These are phyloP conservation scores for Rostrohypoxylon terebratum DNA, from an alignment of 495 filamentous ascomycete genomes.

Conservation along the genomic window DNA sequence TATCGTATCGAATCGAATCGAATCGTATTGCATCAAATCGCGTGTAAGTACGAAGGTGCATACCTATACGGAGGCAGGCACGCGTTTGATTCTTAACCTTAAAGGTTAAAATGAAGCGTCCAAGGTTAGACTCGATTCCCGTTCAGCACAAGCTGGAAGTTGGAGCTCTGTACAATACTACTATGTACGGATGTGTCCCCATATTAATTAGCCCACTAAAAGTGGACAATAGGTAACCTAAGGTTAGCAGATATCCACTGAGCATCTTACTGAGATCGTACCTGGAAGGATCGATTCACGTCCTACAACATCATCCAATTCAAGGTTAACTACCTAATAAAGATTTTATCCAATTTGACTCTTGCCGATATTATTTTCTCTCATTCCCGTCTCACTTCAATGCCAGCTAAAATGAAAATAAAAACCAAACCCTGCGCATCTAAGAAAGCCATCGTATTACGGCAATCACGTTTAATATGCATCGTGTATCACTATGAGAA, in stretches of 20 bases:
- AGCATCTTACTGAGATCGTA: not conserved
- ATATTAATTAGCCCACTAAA: slow-evolving; percentile 7
- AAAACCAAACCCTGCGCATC: not conserved
- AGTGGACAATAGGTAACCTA: not conserved
- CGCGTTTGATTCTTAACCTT: slow-evolving; percentile 5
- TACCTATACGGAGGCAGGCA: no score
- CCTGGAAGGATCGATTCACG: not conserved
- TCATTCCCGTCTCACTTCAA: not conserved
- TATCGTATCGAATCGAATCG: not conserved
- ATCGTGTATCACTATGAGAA: not conserved
- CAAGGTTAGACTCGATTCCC: slow-evolving; percentile 13
- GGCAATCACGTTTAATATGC: not conserved
- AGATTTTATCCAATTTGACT: not conserved
- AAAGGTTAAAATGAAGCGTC: not conserved
- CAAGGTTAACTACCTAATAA: no score
- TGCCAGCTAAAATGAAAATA: not conserved
- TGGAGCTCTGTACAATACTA: no score
- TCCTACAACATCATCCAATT: not conserved
- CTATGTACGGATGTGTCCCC: no score
- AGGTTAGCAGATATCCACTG: not conserved
- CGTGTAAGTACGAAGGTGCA: no score
- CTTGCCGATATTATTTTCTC: not conserved
- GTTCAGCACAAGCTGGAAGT: slow-evolving; percentile 23
- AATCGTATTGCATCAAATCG: not conserved
- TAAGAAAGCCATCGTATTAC: not conserved